A percentile compares a stretch with the other conserved stretches of the same genome.
Conservation (phyloP, 2,329 filamentous ascomycete species). For the Juglanconis sp. region DNA sequence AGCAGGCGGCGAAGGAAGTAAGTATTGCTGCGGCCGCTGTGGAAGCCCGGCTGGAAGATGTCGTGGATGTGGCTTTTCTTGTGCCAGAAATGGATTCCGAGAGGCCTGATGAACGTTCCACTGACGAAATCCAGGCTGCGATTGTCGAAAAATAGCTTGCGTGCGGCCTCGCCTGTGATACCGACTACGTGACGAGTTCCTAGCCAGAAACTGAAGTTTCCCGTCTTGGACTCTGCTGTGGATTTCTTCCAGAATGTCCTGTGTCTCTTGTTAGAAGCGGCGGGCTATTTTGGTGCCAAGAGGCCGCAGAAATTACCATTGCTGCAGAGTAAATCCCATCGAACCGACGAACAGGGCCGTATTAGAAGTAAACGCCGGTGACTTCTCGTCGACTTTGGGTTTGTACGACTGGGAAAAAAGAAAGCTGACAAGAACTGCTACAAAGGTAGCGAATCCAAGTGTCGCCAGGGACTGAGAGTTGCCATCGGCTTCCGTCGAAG, state of each 20-base stretch:
- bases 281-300: background rate
- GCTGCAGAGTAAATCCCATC: background rate
- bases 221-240: constrained; percentile 1
- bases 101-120: background rate
- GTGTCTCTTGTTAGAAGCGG: background rate
- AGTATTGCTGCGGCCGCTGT: background rate
- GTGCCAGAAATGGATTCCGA: background rate
- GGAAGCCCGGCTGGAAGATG: background rate
- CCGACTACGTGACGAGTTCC: constrained; percentile 17
- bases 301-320: background rate
- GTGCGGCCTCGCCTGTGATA: constrained; percentile 11
- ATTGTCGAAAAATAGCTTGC: constrained; percentile 15
- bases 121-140: constrained; percentile 4
- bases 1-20: constrained; percentile 12
- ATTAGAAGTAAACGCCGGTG: background rate
- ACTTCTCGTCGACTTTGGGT: background rate
- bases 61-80: background rate
- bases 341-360: background rate
- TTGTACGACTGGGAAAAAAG: background rate
- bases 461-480: no score
- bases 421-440: background rate
- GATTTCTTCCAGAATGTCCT: constrained; percentile 8
- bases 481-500: no score
- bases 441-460: background rate
- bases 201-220: constrained; percentile 18